phyloP scores from a whole-genome alignment of 1,284 basidiomycete species.

The Microbotryomycetes sp. region DNA sequence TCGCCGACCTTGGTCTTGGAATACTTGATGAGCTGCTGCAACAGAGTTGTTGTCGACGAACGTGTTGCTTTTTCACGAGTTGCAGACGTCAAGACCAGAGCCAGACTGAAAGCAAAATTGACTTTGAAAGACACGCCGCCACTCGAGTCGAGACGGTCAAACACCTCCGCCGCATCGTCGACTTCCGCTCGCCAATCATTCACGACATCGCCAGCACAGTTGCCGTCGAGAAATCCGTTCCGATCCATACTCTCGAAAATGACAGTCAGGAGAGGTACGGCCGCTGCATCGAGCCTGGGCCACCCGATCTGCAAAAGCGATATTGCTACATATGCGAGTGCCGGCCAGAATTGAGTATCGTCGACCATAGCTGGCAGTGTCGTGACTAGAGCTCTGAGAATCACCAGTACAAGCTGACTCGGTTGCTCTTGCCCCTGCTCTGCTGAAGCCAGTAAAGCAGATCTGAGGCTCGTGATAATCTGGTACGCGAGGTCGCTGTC shows the following conservation, averaged over 20 bases:
- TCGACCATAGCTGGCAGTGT: constrained; percentile 60
- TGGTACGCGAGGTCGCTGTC: constrained; percentile 85
- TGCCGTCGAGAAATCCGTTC: constrained; percentile 62
- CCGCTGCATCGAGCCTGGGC: constrained; percentile 53
- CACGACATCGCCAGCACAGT: constrained; percentile 54
- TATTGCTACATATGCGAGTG: constrained; percentile 47
- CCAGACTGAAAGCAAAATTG: not conserved
- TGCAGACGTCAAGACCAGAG: not conserved
- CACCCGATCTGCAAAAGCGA: constrained; percentile 41
- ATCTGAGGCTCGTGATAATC: constrained; percentile 62
- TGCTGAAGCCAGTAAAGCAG: constrained; percentile 36
- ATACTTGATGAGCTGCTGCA: not conserved
- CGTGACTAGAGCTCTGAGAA: constrained; percentile 51
- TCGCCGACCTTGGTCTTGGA: not conserved
- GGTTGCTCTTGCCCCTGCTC: not conserved
- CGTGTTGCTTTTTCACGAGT: not conserved
- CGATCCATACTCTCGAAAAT: constrained; percentile 64
- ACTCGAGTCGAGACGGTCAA: not conserved
- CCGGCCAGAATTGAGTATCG: constrained; percentile 43
- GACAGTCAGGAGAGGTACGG: constrained; percentile 77
- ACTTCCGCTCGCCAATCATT: not conserved
- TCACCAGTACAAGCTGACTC: not conserved
- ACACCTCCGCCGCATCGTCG: not conserved
- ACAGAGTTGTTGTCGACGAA: not conserved
- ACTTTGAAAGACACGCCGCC: not conserved